Evolutionary conservation across 805 yeast genomes (phyloP), one percentile per base, ranked within the genome.

Genomic region (Monosporozyma siamensis): DNA sequence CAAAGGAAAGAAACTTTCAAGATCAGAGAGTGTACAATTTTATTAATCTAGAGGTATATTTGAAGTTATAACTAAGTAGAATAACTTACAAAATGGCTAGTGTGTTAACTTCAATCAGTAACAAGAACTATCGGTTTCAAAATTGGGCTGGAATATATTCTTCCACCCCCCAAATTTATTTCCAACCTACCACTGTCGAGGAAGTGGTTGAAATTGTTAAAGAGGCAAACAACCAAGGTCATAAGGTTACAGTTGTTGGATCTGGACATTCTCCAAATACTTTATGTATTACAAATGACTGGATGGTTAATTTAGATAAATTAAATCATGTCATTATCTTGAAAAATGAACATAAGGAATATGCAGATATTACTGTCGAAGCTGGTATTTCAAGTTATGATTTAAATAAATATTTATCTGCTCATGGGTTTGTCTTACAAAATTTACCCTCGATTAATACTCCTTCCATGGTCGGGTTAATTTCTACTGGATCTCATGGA

Each of bases 401-500:
- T 58, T 65, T 90, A 56, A 87, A 84, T 60, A 78, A 78, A 9
- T 69, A 70, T 46, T 69, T 90, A 47, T 80, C 77, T 21, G 48
- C 67, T 10, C 71, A 75, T 48, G 81, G 82, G 1, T 72, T 86
- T 45, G 94, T 95, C 4, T 68, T 90, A 44, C 97, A 90, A 63
- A 90, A 84, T 55, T 68, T 92, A 54, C 97, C 97, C 1, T 88
- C 97, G 1, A 90, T 90, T 42, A 78, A 92, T 32, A 96, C 87
- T 48, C 97, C 90, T 60, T 83, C 95, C 12, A 70, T 88, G 21
- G 97, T 95, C 3, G 98, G 98, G n/a, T 78, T 89, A 50, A 87
- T 92, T 36, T 82, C 95, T 2, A 90, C 97, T 0, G 97, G 97
- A 23, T 88, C 97, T 0, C 98, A 90, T 58, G 98, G 98, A 6